Evolutionary conservation across 2,329 filamentous ascomycete genomes (phyloP).

Genomic region (Colletotrichum godetiae): DNA sequence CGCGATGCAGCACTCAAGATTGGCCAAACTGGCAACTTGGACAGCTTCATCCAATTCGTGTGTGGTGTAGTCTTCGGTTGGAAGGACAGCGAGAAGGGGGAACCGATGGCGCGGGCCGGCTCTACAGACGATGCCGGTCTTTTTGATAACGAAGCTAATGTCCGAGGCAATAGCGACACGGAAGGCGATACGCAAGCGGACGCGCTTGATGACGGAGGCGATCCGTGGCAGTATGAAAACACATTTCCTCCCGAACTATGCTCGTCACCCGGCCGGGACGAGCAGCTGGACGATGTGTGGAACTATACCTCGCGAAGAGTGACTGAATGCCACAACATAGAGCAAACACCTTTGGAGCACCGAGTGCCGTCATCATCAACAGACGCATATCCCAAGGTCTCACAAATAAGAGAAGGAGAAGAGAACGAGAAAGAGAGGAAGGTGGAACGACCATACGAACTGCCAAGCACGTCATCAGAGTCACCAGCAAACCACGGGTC

Average conservation of each 20-base stretch:
- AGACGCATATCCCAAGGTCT: neutral
- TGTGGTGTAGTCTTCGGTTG: no score
- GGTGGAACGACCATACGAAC: no score
- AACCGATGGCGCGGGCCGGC: neutral
- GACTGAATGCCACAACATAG: neutral
- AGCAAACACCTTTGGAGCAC: neutral
- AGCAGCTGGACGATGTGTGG: neutral
- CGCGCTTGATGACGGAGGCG: neutral
- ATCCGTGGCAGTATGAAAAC: slow-evolving; percentile 3
- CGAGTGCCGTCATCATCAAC: neutral
- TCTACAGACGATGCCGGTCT: neutral
- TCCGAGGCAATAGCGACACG: neutral
- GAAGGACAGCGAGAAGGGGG: neutral
- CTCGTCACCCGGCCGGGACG: neutral
- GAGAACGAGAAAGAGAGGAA: no score
- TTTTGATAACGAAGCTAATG: neutral
- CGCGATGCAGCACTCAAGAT: no score
- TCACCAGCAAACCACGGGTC: neutral
- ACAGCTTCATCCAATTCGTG: no score
- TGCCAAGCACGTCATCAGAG: no score
- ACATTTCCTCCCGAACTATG: neutral
- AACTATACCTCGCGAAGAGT: neutral
- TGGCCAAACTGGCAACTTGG: no score
- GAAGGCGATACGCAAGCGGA: neutral
- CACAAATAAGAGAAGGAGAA: neutral